Conservation (phyloP, 2,329 filamentous ascomycete genomes). For the Magnaporthiopsis rhizophila region DNA sequence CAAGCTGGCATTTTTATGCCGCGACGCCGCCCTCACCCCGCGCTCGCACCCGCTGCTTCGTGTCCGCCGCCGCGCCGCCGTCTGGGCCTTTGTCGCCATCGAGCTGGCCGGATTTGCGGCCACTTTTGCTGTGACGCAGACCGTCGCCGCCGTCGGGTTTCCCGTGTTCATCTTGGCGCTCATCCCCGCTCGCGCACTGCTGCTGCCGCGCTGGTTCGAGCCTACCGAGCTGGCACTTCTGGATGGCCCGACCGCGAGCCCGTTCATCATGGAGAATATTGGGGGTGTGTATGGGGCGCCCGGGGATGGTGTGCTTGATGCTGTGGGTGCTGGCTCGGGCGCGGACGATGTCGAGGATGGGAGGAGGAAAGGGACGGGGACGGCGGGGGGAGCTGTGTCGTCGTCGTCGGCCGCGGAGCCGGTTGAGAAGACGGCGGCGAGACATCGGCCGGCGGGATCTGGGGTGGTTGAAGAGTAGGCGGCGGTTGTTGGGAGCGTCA, state of each 20-base stretch:
- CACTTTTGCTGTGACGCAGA: slow-evolving; percentile 76
- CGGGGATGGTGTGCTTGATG: slow-evolving; percentile 11
- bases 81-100: slow-evolving; percentile 64
- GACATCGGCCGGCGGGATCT: not conserved
- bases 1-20: slow-evolving; percentile 62
- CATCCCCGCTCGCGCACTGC: slow-evolving; percentile 55
- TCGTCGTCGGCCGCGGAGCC: slow-evolving; percentile 8
- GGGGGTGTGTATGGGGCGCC: slow-evolving; percentile 49
- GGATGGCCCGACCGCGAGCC: slow-evolving; percentile 67
- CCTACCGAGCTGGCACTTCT: slow-evolving; percentile 52
- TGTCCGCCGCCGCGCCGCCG: slow-evolving; percentile 53
- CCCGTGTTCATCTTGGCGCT: slow-evolving; percentile 65
- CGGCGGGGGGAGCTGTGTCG: not conserved
- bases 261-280: slow-evolving; percentile 69
- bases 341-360: slow-evolving; percentile 3
- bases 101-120: slow-evolving; percentile 65
- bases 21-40: slow-evolving; percentile 56
- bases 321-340: slow-evolving; percentile 4
- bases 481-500: too few relatives aligned
- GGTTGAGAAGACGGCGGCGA: slow-evolving; percentile 19
- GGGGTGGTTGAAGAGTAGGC: not conserved
- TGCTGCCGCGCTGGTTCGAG: slow-evolving; percentile 56
- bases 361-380: slow-evolving; percentile 8
- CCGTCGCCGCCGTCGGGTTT: slow-evolving; percentile 74
- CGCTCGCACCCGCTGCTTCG: slow-evolving; percentile 49